phyloP scores from a whole-genome alignment of 352 stramenopile species.

The Phytophthora quininea region DNA sequence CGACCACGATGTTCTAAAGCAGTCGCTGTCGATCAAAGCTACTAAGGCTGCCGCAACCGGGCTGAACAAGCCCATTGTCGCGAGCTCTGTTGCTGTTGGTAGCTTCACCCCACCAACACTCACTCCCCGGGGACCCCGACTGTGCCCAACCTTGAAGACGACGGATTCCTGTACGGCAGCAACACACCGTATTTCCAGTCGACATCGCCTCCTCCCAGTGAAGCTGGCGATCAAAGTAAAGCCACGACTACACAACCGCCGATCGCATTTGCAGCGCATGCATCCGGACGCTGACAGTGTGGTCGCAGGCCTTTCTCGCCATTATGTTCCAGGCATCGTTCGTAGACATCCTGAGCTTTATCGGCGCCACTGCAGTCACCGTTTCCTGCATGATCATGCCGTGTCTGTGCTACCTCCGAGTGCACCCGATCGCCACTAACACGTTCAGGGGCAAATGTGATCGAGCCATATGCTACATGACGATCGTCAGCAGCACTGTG shows the following conservation, averaged over 20 bases:
- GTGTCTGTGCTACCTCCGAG: conserved; percentile 73
- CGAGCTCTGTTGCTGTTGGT: conserved; percentile 11
- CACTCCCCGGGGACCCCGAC: conserved; percentile 10
- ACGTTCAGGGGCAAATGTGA: conserved; percentile 57
- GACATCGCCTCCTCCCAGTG: conserved; percentile 33
- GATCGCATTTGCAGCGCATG: conserved; percentile 58
- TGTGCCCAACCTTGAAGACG: conserved; percentile 48
- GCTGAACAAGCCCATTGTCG: conserved; percentile 51
- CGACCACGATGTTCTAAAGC: conserved; percentile 61
- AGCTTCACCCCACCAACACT: neutral
- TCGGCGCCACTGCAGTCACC: conserved; percentile 66
- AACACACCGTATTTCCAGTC: conserved; percentile 46
- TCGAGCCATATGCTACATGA: conserved; percentile 54
- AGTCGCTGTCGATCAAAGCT: conserved; percentile 43
- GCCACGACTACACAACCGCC: conserved; percentile 39
- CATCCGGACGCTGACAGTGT: conserved; percentile 56
- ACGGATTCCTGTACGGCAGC: conserved; percentile 56
- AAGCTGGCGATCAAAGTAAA: conserved; percentile 3
- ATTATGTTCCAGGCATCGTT: conserved; percentile 82
- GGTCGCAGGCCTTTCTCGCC: conserved; percentile 53
- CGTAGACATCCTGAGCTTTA: conserved; percentile 68
- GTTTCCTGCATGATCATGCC: conserved; percentile 83
- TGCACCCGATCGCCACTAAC: conserved; percentile 59
- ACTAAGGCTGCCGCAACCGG: conserved; percentile 29
- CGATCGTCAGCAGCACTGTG: conserved; percentile 55